phyloP scores from a whole-genome alignment of 768 basidiomycete genomes.

The Calocybe indica region DNA sequence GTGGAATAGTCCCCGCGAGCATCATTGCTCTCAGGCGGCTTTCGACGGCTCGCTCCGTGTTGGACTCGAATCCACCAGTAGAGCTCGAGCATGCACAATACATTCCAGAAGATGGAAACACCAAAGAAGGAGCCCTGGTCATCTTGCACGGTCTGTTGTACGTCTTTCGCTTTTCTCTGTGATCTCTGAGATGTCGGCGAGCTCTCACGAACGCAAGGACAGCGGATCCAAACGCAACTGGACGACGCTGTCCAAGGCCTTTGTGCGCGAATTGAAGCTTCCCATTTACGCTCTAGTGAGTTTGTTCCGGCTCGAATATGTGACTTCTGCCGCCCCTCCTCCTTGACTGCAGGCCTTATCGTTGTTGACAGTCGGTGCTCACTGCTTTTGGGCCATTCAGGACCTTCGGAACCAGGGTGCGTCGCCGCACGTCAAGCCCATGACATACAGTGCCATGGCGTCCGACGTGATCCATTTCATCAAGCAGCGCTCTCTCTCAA shows the following conservation, averaged over 20 bases:
- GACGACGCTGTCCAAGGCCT: slow-evolving; percentile 68
- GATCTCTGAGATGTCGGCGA: background rate
- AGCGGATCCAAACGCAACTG: slow-evolving; percentile 87
- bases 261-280: slow-evolving; percentile 48
- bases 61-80: background rate
- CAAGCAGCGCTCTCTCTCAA: slow-evolving; percentile 35
- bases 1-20: background rate
- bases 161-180: slow-evolving; percentile 10
- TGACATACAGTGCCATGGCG: slow-evolving; percentile 73
- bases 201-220: too few species aligned
- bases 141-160: slow-evolving; percentile 60
- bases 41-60: background rate
- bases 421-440: slow-evolving; percentile 64
- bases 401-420: slow-evolving; percentile 79
- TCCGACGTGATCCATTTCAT: slow-evolving; percentile 69
- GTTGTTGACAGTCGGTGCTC: too few species aligned
- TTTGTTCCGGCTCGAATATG: background rate
- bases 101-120: slow-evolving; percentile 16
- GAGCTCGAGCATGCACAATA: slow-evolving; percentile 13
- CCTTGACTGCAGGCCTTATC: too few species aligned
- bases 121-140: slow-evolving; percentile 35
- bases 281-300: slow-evolving; percentile 59
- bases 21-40: background rate
- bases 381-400: background rate
- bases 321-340: too few species aligned